phyloP scores from a whole-genome alignment of 1,284 basidiomycete species.

The Marasmius sp. region DNA sequence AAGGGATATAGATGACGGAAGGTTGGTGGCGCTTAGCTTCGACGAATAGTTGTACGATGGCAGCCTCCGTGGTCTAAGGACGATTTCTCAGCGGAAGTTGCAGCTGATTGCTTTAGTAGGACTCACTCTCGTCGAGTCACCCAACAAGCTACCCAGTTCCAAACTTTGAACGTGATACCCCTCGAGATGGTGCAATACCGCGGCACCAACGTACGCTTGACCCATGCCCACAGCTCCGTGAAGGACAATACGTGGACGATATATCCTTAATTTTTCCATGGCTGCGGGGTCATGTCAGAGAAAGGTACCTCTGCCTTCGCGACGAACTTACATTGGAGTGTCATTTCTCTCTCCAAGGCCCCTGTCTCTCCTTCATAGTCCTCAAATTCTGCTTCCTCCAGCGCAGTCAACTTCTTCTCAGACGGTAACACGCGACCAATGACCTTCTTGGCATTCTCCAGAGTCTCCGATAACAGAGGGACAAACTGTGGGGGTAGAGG shows the following conservation, averaged over 20 bases:
- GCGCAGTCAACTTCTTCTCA: slow-evolving; percentile 72
- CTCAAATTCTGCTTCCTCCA: slow-evolving; percentile 95
- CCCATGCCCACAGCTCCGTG: slow-evolving; percentile 89
- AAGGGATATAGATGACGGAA: slow-evolving; percentile 93
- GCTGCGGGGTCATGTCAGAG: slow-evolving; percentile 45
- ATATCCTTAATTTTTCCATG: slow-evolving; percentile 89
- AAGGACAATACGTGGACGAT: slow-evolving; percentile 87
- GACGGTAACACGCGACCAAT: slow-evolving; percentile 73
- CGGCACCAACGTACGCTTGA: slow-evolving; percentile 87
- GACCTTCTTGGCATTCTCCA: slow-evolving; percentile 72
- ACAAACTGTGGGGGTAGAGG: slow-evolving; percentile 87
- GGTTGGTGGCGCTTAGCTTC: slow-evolving; percentile 98
- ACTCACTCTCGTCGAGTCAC: slow-evolving; percentile 85
- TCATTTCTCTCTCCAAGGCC: slow-evolving; percentile 79
- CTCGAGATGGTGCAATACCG: slow-evolving; percentile 91
- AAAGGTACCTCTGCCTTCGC: slow-evolving; percentile 6
- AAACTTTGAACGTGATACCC: slow-evolving; percentile 95
- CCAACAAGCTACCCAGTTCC: slow-evolving; percentile 86
- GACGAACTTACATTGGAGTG: slow-evolving; percentile 73
- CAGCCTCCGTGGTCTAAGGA: slow-evolving; percentile 84
- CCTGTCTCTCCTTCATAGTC: slow-evolving; percentile 71
- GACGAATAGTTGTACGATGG: slow-evolving; percentile 94
- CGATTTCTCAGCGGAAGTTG: not conserved
- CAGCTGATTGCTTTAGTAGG: not conserved
- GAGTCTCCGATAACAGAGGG: slow-evolving; percentile 70